Evolutionary conservation across 257 asterid species (phyloP), one percentile per base, ranked within the genome.

Genomic region (Voacanga thouarsii): DNA sequence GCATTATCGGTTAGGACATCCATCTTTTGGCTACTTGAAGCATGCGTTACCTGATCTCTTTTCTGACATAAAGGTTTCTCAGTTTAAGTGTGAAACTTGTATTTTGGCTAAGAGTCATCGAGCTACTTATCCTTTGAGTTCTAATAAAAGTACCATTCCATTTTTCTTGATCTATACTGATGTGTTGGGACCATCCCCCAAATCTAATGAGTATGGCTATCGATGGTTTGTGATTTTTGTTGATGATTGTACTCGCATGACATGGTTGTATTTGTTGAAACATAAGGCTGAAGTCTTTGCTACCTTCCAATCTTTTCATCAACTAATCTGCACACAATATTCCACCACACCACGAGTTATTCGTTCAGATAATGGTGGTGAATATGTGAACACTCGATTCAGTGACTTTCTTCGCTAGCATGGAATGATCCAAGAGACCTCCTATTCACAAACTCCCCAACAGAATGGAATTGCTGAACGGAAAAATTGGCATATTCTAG

Each of bases 31-130:
- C 3, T 78, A 78, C 19, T 41, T 78, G 19, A 70, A 30, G 26
- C 7, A 2, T 21, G 3, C 47, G 3, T 79, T 60, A 33, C 74
- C 72, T 7, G 15, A 24, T n/a, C 28, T 72, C 4, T 79, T 61
- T 61, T 33, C 6, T 7, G 18, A 70, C 12, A 26, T 78, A 1
- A 2, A 41, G 0, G 28, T 7, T 3, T 26, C 59, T 0, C 11
- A 44, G 5, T 75, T 75, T 0, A 59, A 63, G 6, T 76, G 80
- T 76, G 18, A 77, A 1, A 23, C 74, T 21, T 77, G 80, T 21
- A 66, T 66, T 28, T 11, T 3, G 0, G 69, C 80, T 0, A 67
- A 68, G 12, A 68, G 80, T n/a, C 80, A 77, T 15, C 0, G 75
- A 0, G 70, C 12, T 4, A 0, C 33, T 77, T 51, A n/a, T 0